Evolutionary conservation across 768 basidiomycete genomes (phyloP).

Genomic region (Multifurca ochricompacta): DNA sequence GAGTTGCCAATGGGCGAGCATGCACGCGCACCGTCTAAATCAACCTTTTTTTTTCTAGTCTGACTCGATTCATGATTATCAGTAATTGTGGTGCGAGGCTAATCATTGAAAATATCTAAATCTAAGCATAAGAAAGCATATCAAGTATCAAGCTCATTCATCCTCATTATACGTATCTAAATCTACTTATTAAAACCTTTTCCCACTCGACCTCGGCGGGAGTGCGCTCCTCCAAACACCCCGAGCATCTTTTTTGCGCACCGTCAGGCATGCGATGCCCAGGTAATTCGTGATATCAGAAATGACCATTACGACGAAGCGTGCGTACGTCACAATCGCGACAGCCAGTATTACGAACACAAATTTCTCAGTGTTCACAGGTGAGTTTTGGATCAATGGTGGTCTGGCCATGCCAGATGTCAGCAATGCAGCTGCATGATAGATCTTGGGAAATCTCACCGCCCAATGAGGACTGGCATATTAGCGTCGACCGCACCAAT

Average conservation of each 20-base stretch:
- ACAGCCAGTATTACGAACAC: constrained; percentile 63
- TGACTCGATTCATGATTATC: constrained; percentile 2
- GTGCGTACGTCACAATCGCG: constrained; percentile 61
- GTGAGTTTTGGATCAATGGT: constrained; percentile 69
- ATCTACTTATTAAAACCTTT: background rate
- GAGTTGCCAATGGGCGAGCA: constrained; percentile 6
- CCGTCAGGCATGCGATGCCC: constrained; percentile 93
- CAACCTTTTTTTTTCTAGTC: background rate
- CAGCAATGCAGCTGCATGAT: background rate
- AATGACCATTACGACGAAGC: constrained; percentile 80
- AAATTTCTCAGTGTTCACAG: constrained; percentile 54
- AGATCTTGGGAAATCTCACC: constrained; percentile 37
- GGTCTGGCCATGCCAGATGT: constrained; percentile 31
- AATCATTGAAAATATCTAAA: too few species aligned
- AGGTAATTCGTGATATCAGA: constrained; percentile 82
- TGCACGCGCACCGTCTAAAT: too few species aligned
- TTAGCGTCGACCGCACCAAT: constrained; percentile 81
- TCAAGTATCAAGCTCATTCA: too few species aligned
- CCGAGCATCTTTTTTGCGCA: constrained; percentile 69
- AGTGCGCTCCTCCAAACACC: constrained; percentile 49
- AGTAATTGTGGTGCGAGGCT: background rate
- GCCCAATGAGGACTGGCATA: constrained; percentile 53
- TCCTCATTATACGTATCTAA: background rate
- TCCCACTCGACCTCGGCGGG: constrained; percentile 21
- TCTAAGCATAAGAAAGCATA: background rate